Evolutionary conservation across 345 rosid genomes (phyloP).

Genomic region (Melaleuca quinquenervia): DNA sequence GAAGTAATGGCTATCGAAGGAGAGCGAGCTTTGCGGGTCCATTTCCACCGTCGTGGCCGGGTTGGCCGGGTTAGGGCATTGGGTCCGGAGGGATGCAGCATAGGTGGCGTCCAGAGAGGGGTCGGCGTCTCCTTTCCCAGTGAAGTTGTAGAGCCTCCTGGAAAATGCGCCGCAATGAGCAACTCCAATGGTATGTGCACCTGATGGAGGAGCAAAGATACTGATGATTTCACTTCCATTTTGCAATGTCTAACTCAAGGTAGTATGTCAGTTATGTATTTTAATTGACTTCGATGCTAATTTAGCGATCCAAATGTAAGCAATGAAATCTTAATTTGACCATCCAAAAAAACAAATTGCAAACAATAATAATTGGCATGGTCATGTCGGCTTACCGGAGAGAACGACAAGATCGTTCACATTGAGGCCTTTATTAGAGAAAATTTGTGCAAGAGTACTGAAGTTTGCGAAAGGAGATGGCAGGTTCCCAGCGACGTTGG

Average conservation of each 20-base stretch:
- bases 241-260: not conserved
- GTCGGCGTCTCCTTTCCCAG: not conserved
- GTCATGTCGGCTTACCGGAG: constrained; percentile 7
- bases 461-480: constrained; percentile 37
- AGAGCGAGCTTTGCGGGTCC: constrained; percentile 1
- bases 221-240: not conserved
- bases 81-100: not conserved
- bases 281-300: not conserved
- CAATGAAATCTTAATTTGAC: too few species aligned
- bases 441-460: constrained; percentile 11
- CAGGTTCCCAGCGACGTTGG: constrained; percentile 27
- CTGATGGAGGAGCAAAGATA: not conserved
- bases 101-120: not conserved
- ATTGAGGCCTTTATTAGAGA: constrained; percentile 6
- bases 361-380: too few species aligned
- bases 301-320: too few species aligned
- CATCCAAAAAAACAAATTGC: too few species aligned
- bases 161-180: not conserved
- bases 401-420: constrained; percentile 24
- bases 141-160: not conserved
- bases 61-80: not conserved
- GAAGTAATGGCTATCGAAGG: constrained; percentile 16
- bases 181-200: constrained; percentile 1
- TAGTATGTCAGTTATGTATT: not conserved
- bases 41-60: not conserved